These are phyloP conservation scores for Lithohypha guttulata DNA, from an alignment of 2,329 filamentous ascomycete genomes.

Conservation along the genomic window DNA sequence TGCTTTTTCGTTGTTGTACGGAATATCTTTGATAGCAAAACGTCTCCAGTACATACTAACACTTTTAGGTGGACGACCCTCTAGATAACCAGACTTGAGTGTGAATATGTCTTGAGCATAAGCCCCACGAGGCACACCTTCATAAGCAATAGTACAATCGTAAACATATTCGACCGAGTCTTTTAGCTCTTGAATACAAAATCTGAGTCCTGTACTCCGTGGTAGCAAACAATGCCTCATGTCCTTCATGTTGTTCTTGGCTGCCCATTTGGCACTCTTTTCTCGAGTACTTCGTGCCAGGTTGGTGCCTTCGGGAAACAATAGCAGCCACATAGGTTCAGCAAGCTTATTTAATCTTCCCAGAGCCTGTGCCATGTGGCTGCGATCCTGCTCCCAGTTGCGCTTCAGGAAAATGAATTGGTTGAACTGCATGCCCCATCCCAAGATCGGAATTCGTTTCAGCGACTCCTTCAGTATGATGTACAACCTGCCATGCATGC, in stretches of 20 bases:
- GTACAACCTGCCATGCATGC: conserved; percentile 76
- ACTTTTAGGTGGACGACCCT: conserved; percentile 71
- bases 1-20: conserved; percentile 52
- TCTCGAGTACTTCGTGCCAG: conserved; percentile 57
- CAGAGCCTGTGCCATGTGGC: conserved; percentile 63
- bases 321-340: conserved; percentile 80
- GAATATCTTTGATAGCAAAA: conserved; percentile 64
- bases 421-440: conserved; percentile 73
- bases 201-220: conserved; percentile 68
- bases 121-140: conserved; percentile 39
- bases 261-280: conserved; percentile 64
- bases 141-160: conserved; percentile 41
- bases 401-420: conserved; percentile 88
- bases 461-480: conserved; percentile 85
- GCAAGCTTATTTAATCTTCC: conserved; percentile 50
- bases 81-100: conserved; percentile 65
- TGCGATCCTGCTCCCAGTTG: conserved; percentile 72
- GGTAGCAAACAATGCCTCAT: conserved; percentile 65
- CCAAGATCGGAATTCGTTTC: conserved; percentile 68
- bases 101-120: conserved; percentile 76
- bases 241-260: conserved; percentile 63
- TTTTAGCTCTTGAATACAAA: conserved; percentile 65
- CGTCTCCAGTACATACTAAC: conserved; percentile 86
- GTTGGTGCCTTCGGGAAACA: conserved; percentile 85
- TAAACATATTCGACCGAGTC: conserved; percentile 72